Evolutionary conservation across 208 protist species (phyloP).

Genomic region (Crithidia brevicula): DNA sequence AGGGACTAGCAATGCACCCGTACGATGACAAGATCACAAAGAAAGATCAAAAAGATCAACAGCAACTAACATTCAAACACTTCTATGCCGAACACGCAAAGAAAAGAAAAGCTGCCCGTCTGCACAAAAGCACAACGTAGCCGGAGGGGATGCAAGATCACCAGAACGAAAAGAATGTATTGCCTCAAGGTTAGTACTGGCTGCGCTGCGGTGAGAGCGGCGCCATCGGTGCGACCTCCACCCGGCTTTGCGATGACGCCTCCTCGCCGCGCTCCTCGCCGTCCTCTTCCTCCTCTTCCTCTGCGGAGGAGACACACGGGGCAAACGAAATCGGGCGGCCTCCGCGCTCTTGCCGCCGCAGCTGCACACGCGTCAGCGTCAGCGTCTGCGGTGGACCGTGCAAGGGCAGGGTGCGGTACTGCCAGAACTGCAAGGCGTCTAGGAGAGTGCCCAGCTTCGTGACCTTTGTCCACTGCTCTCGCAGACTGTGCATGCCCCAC

Average conservation of each 20-base stretch:
- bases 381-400: slow-evolving; percentile 35
- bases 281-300: slow-evolving; percentile 16
- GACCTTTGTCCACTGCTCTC: slow-evolving; percentile 82
- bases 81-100: too few relatives aligned
- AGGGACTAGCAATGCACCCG: too few relatives aligned
- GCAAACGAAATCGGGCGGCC: slow-evolving; percentile 8
- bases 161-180: neutral
- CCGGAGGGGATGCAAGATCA: too few relatives aligned
- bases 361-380: slow-evolving; percentile 38
- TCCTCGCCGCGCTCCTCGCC: neutral
- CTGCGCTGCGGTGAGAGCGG: neutral
- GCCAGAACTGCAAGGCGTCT: slow-evolving; percentile 49
- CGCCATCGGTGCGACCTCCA: neutral
- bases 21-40: too few relatives aligned
- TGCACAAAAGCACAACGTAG: too few relatives aligned
- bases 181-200: neutral
- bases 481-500: slow-evolving; percentile 65
- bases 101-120: too few relatives aligned
- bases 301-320: slow-evolving; percentile 24
- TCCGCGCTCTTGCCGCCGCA: slow-evolving; percentile 7
- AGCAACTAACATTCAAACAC: too few relatives aligned
- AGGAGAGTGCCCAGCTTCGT: slow-evolving; percentile 72
- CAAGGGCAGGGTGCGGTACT: slow-evolving; percentile 32
- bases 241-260: neutral
- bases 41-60: too few relatives aligned